phyloP scores from a whole-genome alignment of 768 basidiomycete species.

The Rhizopogon sp. region DNA sequence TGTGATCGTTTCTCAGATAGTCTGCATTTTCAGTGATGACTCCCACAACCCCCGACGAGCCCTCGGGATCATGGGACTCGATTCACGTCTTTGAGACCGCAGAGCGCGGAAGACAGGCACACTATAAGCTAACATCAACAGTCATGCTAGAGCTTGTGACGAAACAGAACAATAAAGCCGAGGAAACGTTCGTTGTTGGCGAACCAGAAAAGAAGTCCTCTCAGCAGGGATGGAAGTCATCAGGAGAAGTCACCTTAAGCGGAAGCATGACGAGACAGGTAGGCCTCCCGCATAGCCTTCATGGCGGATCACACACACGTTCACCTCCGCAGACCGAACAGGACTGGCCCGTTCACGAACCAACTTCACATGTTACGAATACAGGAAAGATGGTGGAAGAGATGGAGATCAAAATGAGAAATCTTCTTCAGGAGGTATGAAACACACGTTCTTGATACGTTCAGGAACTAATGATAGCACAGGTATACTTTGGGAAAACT shows the following conservation, averaged over 20 bases:
- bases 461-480: constrained; percentile 8
- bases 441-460: constrained; percentile 3
- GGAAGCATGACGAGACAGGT: constrained; percentile 99
- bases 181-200: constrained; percentile 17
- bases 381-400: constrained; percentile 97
- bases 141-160: constrained; percentile 91
- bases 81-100: constrained; percentile 95
- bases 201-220: constrained; percentile 31
- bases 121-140: constrained; percentile 96
- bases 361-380: constrained; percentile 85
- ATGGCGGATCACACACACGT: constrained; percentile 4
- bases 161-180: constrained; percentile 29
- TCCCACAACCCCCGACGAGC: constrained; percentile 49
- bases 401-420: constrained; percentile 99
- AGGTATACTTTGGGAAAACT: constrained; percentile 97
- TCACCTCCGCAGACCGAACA: constrained; percentile 62
- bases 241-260: constrained; percentile 79
- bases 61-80: constrained; percentile 93
- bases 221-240: constrained; percentile 48
- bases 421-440: constrained; percentile 79
- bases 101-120: constrained; percentile 89
- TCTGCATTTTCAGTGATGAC: constrained; percentile 50
- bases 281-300: constrained; percentile 22
- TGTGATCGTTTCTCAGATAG: constrained; percentile 1
- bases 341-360: constrained; percentile 77